Conservation (phyloP, 495 filamentous ascomycete species). For the Penicillium tannophilum region DNA sequence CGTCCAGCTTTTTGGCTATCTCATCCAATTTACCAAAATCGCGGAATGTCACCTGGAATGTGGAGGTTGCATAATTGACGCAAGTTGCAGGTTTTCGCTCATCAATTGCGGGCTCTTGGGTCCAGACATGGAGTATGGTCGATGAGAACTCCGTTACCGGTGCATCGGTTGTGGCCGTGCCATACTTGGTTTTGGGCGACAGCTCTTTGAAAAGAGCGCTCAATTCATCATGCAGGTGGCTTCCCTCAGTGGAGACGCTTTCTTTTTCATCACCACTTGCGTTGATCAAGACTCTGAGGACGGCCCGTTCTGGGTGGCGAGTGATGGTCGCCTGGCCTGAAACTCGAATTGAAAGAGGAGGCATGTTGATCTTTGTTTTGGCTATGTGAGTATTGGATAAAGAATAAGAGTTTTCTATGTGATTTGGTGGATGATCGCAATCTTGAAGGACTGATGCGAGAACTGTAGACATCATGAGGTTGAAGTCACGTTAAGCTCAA, state of each 20-base stretch:
- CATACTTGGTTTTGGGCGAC: slow-evolving; percentile 1
- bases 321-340: slow-evolving; percentile 21
- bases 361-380: slow-evolving; percentile 11
- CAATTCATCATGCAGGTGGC: slow-evolving; percentile 14
- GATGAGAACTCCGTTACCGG: slow-evolving; percentile 22
- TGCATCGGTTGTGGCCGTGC: slow-evolving; percentile 12
- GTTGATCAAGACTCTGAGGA: slow-evolving; percentile 18
- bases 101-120: slow-evolving; percentile 10
- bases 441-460: background rate
- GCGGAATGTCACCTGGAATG: slow-evolving; percentile 17
- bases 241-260: slow-evolving; percentile 20
- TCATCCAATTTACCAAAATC: slow-evolving; percentile 22
- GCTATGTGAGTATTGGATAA: too few species aligned
- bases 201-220: slow-evolving; percentile 15
- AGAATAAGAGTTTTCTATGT: too few species aligned
- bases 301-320: slow-evolving; percentile 20
- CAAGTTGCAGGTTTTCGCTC: slow-evolving; percentile 7
- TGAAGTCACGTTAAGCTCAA: too few species aligned
- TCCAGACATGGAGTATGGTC: slow-evolving; percentile 18
- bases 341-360: slow-evolving; percentile 23
- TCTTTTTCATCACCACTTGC: slow-evolving; percentile 18
- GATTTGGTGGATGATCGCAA: background rate
- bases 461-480: background rate
- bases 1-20: slow-evolving; percentile 13
- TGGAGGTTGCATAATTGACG: slow-evolving; percentile 11